These are phyloP conservation scores for Podospora pseudopauciseta DNA, from an alignment of 495 filamentous ascomycete genomes.

Conservation along the genomic window DNA sequence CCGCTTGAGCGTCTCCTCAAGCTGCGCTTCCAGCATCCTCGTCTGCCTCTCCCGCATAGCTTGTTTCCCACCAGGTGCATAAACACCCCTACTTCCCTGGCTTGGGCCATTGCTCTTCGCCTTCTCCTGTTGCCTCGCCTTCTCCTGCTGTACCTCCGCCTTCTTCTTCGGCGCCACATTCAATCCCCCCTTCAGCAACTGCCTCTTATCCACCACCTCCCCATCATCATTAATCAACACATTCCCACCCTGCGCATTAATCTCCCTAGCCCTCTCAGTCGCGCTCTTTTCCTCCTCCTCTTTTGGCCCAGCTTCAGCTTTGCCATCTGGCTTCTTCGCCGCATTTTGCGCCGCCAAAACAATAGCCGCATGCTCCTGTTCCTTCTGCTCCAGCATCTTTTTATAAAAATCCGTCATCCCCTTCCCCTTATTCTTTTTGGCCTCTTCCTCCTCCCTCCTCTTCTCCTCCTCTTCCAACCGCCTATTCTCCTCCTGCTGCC, in stretches of 20 bases:
- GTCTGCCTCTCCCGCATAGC: conserved; percentile 78
- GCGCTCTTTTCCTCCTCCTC: conserved; percentile 58
- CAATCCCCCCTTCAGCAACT: conserved; percentile 81
- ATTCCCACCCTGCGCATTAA: conserved; percentile 64
- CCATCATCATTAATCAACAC: conserved; percentile 89
- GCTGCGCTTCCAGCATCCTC: conserved; percentile 78
- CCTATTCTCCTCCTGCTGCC: conserved; percentile 81
- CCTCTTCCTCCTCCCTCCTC: conserved; percentile 62
- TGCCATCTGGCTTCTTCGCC: conserved; percentile 13
- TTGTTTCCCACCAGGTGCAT: conserved; percentile 49
- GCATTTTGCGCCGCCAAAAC: conserved; percentile 56
- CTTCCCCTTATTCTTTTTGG: conserved; percentile 59
- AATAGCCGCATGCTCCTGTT: conserved; percentile 69
- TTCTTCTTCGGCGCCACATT: conserved; percentile 68
- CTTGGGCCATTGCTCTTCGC: conserved; percentile 26
- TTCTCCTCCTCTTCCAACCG: conserved; percentile 79
- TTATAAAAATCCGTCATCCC: conserved; percentile 89
- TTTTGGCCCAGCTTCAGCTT: conserved; percentile 45
- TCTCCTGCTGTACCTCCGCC: conserved; percentile 34
- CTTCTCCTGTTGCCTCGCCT: conserved; percentile 31
- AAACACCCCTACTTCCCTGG: conserved; percentile 40
- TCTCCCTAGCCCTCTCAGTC: conserved; percentile 66
- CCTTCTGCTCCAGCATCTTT: conserved; percentile 71
- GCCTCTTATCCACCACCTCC: conserved; percentile 88
- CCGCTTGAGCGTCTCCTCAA: conserved; percentile 71